Evolutionary conservation across 2,329 filamentous ascomycete genomes (phyloP), one percentile per base, ranked within the genome.

Genomic region (Neofusicoccum sp.): DNA sequence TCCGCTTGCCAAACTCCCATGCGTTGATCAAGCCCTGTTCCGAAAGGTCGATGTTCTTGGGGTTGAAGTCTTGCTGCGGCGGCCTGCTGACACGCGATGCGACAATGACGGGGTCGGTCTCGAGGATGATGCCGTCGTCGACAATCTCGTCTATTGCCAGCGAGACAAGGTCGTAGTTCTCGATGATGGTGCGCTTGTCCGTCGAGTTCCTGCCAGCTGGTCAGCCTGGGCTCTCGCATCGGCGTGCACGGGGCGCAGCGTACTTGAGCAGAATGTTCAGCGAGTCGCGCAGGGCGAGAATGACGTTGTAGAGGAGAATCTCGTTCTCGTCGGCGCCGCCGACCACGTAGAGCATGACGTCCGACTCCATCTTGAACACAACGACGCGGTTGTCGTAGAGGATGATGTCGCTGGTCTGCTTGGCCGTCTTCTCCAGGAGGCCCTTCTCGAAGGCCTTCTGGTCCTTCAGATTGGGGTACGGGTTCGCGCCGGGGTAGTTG

Each of bases 391-490:
- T 96, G 79, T 99, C 95, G 79, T 97, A 98, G 60, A 99, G 86
- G 68, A 99, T 96, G 70, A 99, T 95, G 79, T 98, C 95, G 69
- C 89, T 91, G 12, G 86, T 93, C 79, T 96, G 91, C 82, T 98
- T 99, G 67, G 90, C 89, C 14, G 95, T 98, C 84, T 99, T 98
- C 71, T 96, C 72, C 63, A 97, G 80, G 40, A 99, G 84, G 5
- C 93, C 95, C 80, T 97, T 97, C 78, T 99, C 95, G 72, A 99
- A 99, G 1, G 90, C 85, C 77, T 96, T 96, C 79, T 99, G 95
- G 69, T 96, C 87, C 81, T 97, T 97, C 60, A 95, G 78, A 62
- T 91, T 91, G 62, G 90, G 82, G 77, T 97, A 98, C 24, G 93
- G 91, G 73, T 89, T 91, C 65, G 84, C 83, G 70, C 84, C 84